Base-by-base conservation (phyloP, 495 filamentous ascomycete genomes). In the Trichodelitschia bisporula region DNA sequence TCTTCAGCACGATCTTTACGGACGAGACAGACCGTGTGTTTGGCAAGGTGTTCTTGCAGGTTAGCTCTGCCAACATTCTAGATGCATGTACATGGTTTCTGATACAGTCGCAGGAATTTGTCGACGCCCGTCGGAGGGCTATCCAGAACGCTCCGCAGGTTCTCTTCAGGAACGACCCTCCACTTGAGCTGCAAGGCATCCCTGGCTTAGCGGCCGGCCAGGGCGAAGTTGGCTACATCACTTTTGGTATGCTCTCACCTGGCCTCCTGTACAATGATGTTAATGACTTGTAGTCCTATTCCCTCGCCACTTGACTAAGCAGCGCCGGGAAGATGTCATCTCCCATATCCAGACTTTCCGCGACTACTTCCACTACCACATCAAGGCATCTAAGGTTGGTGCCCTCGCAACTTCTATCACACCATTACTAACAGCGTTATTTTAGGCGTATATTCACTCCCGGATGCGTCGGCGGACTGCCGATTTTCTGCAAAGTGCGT, bases 351-450 rank as follows among this genome's bases (percentile, higher is more conserved):
- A 99, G 55, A 99, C 84, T 12, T 99, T 99, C 76, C 77, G 86
- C 35, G 89, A 95, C 44, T 95, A 99, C 51, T 99, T 99, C 62
- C 86, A 99, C 50, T 99, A 99, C 50, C 86, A 99, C 54, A 99
- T 99, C 58, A 99, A 99, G 55, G 86, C 86, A 17, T 90, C 84
- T 28, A 95, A 92, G 59, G 72, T 75, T 49, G 33, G 56, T 14
- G 15, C n/a, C 17, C 21, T 16, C 24, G 12, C 2, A 15, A 28
- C 15, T 23, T 16, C 6, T 2, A 15, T 23, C 20, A 32, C 10
- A 15, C 31, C 3, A 27, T 19, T 19, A 12, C 29, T 44, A 28
- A 32, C 32, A 26, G 30, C n/a, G n/a, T n/a, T n/a, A n/a, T 23
- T 32, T 8, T 35, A 79, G 69, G 86, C 89, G 26, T 97, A 92